Percentiles rank a stretch among this genome's conserved stretches.
Evolutionary conservation across 192 early-diverging fungal genomes (phyloP).

Genomic region (Coemansia sp.): DNA sequence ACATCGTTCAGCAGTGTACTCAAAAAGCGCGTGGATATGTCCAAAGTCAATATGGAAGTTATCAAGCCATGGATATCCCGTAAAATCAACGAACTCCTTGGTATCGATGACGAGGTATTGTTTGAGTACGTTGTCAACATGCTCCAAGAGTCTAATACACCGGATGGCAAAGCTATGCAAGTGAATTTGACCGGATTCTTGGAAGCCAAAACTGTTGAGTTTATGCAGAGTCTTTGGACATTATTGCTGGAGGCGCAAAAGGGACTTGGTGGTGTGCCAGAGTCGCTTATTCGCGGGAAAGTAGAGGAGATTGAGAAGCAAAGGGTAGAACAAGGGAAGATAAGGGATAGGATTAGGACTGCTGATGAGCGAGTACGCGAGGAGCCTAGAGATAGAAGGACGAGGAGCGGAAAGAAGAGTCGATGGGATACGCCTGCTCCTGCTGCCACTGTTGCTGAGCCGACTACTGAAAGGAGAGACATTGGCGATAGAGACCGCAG

Average conservation of each 20-base stretch:
- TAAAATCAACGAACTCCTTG: constrained; percentile 72
- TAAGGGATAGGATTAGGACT: constrained; percentile 18
- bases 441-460: neutral
- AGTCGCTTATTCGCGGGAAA: constrained; percentile 79
- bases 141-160: constrained; percentile 70
- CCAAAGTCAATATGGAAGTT: constrained; percentile 84
- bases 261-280: constrained; percentile 79
- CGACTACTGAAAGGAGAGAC: neutral
- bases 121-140: constrained; percentile 83
- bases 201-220: constrained; percentile 73
- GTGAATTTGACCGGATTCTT: constrained; percentile 95
- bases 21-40: constrained; percentile 61
- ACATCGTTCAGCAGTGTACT: constrained; percentile 28
- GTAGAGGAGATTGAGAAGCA: constrained; percentile 72
- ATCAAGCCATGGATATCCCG: constrained; percentile 87
- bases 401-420: constrained; percentile 25
- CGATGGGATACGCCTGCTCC: constrained; percentile 29
- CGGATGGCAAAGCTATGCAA: constrained; percentile 90
- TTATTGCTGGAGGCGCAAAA: constrained; percentile 86
- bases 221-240: constrained; percentile 90
- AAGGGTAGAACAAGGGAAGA: constrained; percentile 33
- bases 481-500: neutral
- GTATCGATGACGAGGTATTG: constrained; percentile 93
- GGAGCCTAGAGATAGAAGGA: constrained; percentile 5
- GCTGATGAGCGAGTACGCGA: constrained; percentile 15